These are phyloP conservation scores for Epichloe coenophiala DNA, from an alignment of 2,329 filamentous ascomycete species.

Conservation along the genomic window DNA sequence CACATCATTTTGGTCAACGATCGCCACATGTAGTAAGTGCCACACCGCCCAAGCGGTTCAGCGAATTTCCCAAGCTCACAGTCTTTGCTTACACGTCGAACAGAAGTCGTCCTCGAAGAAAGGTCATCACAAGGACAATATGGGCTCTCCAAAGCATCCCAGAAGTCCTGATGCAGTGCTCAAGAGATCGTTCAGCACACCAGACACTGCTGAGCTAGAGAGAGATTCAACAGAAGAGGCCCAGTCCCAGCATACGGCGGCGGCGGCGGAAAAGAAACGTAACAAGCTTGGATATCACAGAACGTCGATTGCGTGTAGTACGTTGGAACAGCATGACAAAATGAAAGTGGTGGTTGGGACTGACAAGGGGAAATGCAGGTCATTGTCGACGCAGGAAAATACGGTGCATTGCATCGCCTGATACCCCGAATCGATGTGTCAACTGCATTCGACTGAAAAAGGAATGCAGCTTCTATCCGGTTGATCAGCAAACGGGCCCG, in stretches of 20 bases:
- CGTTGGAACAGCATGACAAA: constrained; percentile 27
- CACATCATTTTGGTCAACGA: constrained; percentile 1
- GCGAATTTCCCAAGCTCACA: background rate
- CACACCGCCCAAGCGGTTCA: background rate
- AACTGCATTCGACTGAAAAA: constrained; percentile 93
- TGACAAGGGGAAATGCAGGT: constrained; percentile 34
- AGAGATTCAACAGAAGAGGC: constrained; percentile 17
- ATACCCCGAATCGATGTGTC: constrained; percentile 68
- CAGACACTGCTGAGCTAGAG: constrained; percentile 31
- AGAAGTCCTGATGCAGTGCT: constrained; percentile 23
- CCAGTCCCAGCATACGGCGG: constrained; percentile 16
- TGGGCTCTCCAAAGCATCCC: constrained; percentile 10
- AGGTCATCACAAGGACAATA: background rate
- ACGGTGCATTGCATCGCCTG: constrained; percentile 65
- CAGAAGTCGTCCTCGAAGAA: background rate
- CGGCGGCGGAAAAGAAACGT: constrained; percentile 45
- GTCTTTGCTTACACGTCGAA: background rate
- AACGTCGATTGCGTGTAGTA: constrained; percentile 90
- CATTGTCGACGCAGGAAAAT: constrained; percentile 92
- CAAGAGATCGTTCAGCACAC: constrained; percentile 37
- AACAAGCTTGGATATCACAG: constrained; percentile 95
- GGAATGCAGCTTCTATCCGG: constrained; percentile 83
- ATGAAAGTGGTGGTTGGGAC: background rate
- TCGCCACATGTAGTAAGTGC: constrained; percentile 3
- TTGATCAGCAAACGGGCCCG: constrained; percentile 57